phyloP scores from a whole-genome alignment of 495 filamentous ascomycete genomes.

The Podospora conica region DNA sequence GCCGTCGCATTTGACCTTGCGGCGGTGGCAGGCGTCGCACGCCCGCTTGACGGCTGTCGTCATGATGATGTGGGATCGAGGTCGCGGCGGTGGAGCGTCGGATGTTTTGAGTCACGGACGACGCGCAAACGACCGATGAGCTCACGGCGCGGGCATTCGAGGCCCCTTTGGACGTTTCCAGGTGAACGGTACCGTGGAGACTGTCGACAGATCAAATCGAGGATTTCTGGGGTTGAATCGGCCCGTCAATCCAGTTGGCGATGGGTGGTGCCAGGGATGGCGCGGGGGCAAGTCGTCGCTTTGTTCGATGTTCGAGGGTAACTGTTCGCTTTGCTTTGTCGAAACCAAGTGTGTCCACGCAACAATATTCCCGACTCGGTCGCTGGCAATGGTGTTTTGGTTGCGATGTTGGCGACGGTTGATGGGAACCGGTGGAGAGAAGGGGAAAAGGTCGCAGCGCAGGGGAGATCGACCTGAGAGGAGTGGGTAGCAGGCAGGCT shows the following conservation, averaged over 20 bases:
- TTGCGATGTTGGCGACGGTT: background rate
- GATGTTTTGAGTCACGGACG: constrained; percentile 15
- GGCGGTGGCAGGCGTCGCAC: constrained; percentile 77
- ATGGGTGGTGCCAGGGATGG: constrained; percentile 17
- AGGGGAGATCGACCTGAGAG: constrained; percentile 12
- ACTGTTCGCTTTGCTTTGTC: background rate
- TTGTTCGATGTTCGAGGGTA: background rate
- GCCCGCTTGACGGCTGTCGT: constrained; percentile 58
- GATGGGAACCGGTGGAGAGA: constrained; percentile 3
- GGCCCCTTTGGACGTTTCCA: constrained; percentile 16
- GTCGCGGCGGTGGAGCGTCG: constrained; percentile 7
- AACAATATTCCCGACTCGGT: background rate
- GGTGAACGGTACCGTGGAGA: constrained; percentile 27
- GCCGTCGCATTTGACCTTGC: constrained; percentile 75
- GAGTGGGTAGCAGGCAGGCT: constrained; percentile 5
- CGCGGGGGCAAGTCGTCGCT: constrained; percentile 8
- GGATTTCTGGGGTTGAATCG: constrained; percentile 29
- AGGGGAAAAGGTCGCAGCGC: constrained; percentile 12
- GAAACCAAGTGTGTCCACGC: background rate
- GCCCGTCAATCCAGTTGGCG: constrained; percentile 22
- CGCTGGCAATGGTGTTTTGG: background rate
- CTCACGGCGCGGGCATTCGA: constrained; percentile 25
- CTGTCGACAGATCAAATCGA: constrained; percentile 27
- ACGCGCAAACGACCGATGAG: constrained; percentile 17
- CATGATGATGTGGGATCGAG: constrained; percentile 23